Percentiles rank a stretch among this genome's conserved stretches.
phyloP scores from a whole-genome alignment of 164 flowering plant genomes.

The Cinnamomum micranthum region DNA sequence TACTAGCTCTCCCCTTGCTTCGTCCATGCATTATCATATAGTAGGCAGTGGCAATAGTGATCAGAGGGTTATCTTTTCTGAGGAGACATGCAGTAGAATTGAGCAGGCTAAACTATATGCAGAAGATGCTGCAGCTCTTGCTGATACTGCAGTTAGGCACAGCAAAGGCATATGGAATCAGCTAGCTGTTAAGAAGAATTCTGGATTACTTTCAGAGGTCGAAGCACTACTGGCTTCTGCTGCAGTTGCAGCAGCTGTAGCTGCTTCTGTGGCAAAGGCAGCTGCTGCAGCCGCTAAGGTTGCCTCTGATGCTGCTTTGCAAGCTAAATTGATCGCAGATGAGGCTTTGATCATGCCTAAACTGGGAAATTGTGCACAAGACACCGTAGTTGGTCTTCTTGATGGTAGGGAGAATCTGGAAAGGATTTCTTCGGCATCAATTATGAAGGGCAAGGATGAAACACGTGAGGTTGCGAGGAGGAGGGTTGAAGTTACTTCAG shows the following conservation, averaged over 20 bases:
- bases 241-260: slow-evolving; percentile 79
- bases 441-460: slow-evolving; percentile 45
- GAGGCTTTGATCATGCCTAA: slow-evolving; percentile 46
- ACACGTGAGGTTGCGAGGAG: slow-evolving; percentile 64
- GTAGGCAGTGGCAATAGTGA: slow-evolving; percentile 21
- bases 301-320: slow-evolving; percentile 88
- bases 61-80: slow-evolving; percentile 37
- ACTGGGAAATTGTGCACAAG: slow-evolving; percentile 14
- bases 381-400: slow-evolving; percentile 20
- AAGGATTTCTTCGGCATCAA: slow-evolving; percentile 50
- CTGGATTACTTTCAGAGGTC: slow-evolving; percentile 50
- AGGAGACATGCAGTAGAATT: slow-evolving; percentile 47
- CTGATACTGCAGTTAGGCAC: slow-evolving; percentile 63
- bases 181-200: slow-evolving; percentile 50
- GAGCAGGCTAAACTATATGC: slow-evolving; percentile 76
- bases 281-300: slow-evolving; percentile 97
- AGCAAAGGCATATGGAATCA: slow-evolving; percentile 68
- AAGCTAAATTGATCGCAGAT: slow-evolving; percentile 86
- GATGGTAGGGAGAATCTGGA: slow-evolving; percentile 34
- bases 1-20: slow-evolving; percentile 24
- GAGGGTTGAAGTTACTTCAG: slow-evolving; percentile 85
- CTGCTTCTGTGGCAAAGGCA: slow-evolving; percentile 97
- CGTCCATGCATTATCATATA: slow-evolving; percentile 25
- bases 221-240: slow-evolving; percentile 73
- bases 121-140: slow-evolving; percentile 70